Evolutionary conservation across 2,329 filamentous ascomycete species (phyloP).

Genomic region (Colletotrichum orbiculare): DNA sequence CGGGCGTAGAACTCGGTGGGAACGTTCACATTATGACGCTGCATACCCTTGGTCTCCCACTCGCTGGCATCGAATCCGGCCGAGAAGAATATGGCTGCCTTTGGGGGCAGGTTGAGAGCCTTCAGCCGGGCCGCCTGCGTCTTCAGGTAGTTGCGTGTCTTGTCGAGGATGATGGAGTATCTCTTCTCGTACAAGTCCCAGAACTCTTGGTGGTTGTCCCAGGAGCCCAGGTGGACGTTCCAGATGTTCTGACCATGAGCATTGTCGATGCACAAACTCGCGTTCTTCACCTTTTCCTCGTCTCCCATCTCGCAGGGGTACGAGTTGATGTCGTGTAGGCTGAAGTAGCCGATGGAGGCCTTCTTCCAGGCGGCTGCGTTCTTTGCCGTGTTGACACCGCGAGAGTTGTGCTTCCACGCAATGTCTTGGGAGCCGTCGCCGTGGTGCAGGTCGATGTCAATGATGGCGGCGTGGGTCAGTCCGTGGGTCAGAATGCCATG

Average conservation of each 20-base stretch:
- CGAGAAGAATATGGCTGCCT: slow-evolving; percentile 91
- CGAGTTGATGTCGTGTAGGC: slow-evolving; percentile 97
- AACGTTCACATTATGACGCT: slow-evolving; percentile 94
- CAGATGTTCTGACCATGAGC: slow-evolving; percentile 94
- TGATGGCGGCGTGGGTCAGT: slow-evolving; percentile 91
- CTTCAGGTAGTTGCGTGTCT: slow-evolving; percentile 81
- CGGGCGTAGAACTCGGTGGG: slow-evolving; percentile 96
- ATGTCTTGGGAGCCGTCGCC: slow-evolving; percentile 97
- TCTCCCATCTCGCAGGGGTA: slow-evolving; percentile 97
- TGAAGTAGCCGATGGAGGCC: slow-evolving; percentile 93
- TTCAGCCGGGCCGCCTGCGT: slow-evolving; percentile 75
- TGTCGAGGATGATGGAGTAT: slow-evolving; percentile 82
- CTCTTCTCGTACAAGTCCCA: slow-evolving; percentile 87
- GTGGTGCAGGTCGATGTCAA: slow-evolving; percentile 92
- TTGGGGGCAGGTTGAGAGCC: slow-evolving; percentile 71
- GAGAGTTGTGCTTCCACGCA: slow-evolving; percentile 88
- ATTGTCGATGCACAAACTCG: slow-evolving; percentile 93
- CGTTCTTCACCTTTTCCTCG: slow-evolving; percentile 90
- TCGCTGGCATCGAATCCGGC: slow-evolving; percentile 98
- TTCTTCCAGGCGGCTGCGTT: slow-evolving; percentile 83
- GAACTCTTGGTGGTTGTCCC: slow-evolving; percentile 86
- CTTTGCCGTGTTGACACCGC: slow-evolving; percentile 71
- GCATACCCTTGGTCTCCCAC: slow-evolving; percentile 93
- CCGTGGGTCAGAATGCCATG: slow-evolving; percentile 87
- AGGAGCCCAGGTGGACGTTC: slow-evolving; percentile 93